A percentile compares a stretch with the other conserved stretches of the same genome.
Evolutionary conservation across 441 rosid species (phyloP).

Genomic region (Populus trichocarpa): DNA sequence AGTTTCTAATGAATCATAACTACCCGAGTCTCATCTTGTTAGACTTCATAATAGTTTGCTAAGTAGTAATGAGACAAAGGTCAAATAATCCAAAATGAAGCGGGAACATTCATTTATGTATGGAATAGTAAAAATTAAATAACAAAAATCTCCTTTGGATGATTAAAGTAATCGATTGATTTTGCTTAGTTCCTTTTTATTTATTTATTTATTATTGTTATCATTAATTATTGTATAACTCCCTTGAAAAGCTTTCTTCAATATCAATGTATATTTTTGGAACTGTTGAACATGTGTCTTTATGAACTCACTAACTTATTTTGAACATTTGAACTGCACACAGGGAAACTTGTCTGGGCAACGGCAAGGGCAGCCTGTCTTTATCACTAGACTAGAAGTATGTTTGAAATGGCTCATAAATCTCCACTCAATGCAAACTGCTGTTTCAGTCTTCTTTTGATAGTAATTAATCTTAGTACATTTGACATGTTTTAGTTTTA

Average conservation of each 20-base stretch:
- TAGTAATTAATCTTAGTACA: neutral
- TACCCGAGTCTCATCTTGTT: neutral
- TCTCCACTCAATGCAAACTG: constrained; percentile 13
- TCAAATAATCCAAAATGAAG: neutral
- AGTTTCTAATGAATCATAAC: neutral
- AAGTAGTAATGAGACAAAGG: neutral
- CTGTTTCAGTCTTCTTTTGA: constrained; percentile 9
- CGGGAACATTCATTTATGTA: too few relatives aligned
- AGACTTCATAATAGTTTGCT: neutral
- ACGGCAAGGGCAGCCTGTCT: constrained; percentile 97
- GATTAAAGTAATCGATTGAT: neutral
- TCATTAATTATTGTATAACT: neutral
- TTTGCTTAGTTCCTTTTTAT: neutral
- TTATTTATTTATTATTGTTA: too few relatives aligned
- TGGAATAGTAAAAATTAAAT: too few relatives aligned
- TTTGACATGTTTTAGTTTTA: constrained; percentile 2
- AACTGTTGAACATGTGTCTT: neutral
- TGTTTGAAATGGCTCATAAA: constrained; percentile 26
- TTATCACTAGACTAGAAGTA: constrained; percentile 94
- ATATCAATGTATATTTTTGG: neutral
- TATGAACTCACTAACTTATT: constrained; percentile 14
- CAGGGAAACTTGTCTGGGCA: constrained; percentile 96
- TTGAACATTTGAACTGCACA: constrained; percentile 25
- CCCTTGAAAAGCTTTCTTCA: neutral
- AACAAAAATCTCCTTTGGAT: too few relatives aligned